Percentiles rank a stretch among this genome's conserved stretches.
Evolutionary conservation across 148 eudicot species (phyloP).

Genomic region (Persicaria maculosa): DNA sequence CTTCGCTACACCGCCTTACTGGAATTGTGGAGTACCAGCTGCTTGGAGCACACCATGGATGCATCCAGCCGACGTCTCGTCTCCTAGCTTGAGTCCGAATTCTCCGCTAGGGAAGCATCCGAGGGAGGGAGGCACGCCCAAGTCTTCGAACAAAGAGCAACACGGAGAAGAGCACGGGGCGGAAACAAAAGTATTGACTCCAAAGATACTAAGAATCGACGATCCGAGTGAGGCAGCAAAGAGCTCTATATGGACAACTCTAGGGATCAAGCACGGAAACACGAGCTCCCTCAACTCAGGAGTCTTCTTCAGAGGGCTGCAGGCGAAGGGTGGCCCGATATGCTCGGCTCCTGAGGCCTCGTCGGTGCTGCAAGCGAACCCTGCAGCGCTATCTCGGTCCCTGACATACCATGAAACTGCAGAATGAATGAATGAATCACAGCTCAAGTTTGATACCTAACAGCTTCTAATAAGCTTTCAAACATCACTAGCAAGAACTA

Average conservation of each 20-base stretch:
- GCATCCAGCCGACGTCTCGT: conserved; percentile 20
- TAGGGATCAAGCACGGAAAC: conserved; percentile 34
- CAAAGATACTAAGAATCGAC: conserved; percentile 35
- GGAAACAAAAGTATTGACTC: conserved; percentile 23
- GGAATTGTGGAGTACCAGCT: conserved; percentile 28
- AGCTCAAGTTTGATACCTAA: not conserved
- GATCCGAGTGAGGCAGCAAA: conserved; percentile 38
- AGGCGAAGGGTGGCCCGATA: conserved; percentile 19
- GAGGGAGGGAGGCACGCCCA: conserved; percentile 33
- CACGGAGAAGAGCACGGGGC: conserved; percentile 7
- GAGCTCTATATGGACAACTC: conserved; percentile 45
- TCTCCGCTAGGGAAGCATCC: conserved; percentile 55
- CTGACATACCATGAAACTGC: conserved; percentile 51
- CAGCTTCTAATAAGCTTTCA: not conserved
- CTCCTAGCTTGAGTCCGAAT: conserved; percentile 24
- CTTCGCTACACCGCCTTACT: conserved; percentile 37
- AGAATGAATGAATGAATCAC: conserved; percentile 11
- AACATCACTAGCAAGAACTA: not conserved
- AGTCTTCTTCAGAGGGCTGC: conserved; percentile 31
- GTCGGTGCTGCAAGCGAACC: conserved; percentile 55
- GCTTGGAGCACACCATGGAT: conserved; percentile 38
- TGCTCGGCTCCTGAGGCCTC: conserved; percentile 17
- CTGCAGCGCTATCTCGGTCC: conserved; percentile 77
- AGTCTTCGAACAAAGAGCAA: conserved; percentile 19
- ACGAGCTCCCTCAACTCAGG: conserved; percentile 14